Evolutionary conservation across 2,329 filamentous ascomycete genomes (phyloP).

Genomic region (Fusarium torreyae): DNA sequence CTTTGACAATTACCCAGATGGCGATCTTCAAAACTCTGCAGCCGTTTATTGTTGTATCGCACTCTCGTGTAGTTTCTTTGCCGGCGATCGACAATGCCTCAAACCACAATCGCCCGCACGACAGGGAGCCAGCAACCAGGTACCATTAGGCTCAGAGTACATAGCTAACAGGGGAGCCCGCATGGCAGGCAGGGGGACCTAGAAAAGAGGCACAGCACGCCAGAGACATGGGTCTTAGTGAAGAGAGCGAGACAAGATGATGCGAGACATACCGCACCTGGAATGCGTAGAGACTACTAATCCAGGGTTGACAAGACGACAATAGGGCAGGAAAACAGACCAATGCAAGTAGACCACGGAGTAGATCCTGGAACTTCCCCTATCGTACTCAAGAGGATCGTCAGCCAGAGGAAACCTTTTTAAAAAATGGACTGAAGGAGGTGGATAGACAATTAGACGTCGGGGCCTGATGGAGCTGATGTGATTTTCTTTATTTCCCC

Average conservation of each 20-base stretch:
- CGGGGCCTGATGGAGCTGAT: conserved; percentile 31
- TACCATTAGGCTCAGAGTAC: conserved; percentile 27
- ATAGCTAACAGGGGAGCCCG: conserved; percentile 25
- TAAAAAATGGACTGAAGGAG: conserved; percentile 14
- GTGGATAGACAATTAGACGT: conserved; percentile 7
- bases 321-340: neutral
- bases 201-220: conserved; percentile 41
- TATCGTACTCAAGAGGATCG: neutral
- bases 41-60: conserved; percentile 28
- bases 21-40: conserved; percentile 32
- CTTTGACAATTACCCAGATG: conserved; percentile 25
- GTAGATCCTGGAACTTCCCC: neutral
- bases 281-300: conserved; percentile 16
- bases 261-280: conserved; percentile 45
- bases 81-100: conserved; percentile 35
- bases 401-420: conserved; percentile 8
- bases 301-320: conserved; percentile 1
- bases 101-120: conserved; percentile 21
- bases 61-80: conserved; percentile 7
- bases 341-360: neutral
- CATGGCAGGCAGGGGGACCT: conserved; percentile 43
- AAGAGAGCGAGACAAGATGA: conserved; percentile 37
- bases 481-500: conserved; percentile 32
- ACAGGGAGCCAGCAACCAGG: conserved; percentile 33
- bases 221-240: conserved; percentile 43